Evolutionary conservation across 2,329 filamentous ascomycete genomes (phyloP).

Genomic region (Penicillium sp.): DNA sequence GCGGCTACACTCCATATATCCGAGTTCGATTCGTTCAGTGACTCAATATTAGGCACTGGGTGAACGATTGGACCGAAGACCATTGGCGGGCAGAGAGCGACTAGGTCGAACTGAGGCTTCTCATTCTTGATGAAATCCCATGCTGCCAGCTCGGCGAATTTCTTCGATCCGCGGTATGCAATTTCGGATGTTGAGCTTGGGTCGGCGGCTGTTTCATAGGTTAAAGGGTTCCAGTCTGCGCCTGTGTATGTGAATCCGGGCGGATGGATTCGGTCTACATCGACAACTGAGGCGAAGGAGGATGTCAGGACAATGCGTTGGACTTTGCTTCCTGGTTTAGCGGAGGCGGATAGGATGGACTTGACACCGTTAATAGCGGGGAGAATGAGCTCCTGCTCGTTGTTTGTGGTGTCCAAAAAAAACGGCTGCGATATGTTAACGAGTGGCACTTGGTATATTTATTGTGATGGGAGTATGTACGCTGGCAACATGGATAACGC

Average conservation of each 20-base stretch:
- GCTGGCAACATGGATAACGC: conserved; percentile 49
- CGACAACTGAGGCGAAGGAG: conserved; percentile 31
- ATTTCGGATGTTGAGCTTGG: conserved; percentile 20
- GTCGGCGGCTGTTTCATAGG: conserved; percentile 27
- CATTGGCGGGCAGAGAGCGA: conserved; percentile 49
- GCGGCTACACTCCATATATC: conserved; percentile 44
- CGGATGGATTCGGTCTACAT: conserved; percentile 14
- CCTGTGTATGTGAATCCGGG: conserved; percentile 28
- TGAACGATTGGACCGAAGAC: conserved; percentile 49
- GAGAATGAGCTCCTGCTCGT: conserved; percentile 45
- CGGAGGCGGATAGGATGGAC: conserved; percentile 40
- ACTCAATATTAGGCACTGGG: conserved; percentile 34
- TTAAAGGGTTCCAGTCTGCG: conserved; percentile 33
- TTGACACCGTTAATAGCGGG: conserved; percentile 51
- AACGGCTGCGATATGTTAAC: conserved; percentile 38
- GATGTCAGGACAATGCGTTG: conserved; percentile 31
- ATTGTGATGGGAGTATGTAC: conserved; percentile 25
- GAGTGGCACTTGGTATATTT: too few relatives aligned
- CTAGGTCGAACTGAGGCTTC: conserved; percentile 36
- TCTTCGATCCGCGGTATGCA: conserved; percentile 36
- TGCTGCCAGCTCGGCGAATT: conserved; percentile 31
- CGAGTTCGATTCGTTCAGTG: conserved; percentile 47
- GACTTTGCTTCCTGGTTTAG: conserved; percentile 18
- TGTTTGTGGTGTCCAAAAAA: conserved; percentile 45
- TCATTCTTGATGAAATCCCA: conserved; percentile 37